Evolutionary conservation across 352 stramenopile species (phyloP), one percentile per base, ranked within the genome.

Genomic region (Globisporangium megalacanthum): DNA sequence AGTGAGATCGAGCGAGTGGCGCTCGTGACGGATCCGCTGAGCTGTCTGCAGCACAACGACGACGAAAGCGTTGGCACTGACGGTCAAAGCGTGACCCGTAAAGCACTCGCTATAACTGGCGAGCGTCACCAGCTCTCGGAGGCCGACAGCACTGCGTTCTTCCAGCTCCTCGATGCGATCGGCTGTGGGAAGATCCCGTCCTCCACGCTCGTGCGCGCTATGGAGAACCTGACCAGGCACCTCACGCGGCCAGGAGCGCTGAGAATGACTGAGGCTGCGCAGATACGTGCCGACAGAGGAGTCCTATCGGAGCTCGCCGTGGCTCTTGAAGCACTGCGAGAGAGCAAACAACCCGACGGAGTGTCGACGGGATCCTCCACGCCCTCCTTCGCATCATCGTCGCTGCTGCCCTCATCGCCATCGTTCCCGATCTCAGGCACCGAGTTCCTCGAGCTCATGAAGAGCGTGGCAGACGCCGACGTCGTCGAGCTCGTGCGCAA

Each of bases 181-280:
- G 69, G 67, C 0, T 86, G 73, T 5, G 77, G 75, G 20, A 83
- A 80, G 63, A 64, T 89, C 20, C 74, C 68, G n/a, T 70, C 66
- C 10, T 33, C 64, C 17, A 61, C 68, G 0, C 56, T 86, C 37
- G 25, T 60, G n/a, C 57, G 57, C 8, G 73, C 62, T 0, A 64
- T 89, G 54, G 73, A 75, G 2, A 35, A 58, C 9, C 62, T 88
- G 29, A 85, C 77, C 15, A 58, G 65, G 25, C 77, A 89, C 49
- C 58, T 89, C 41, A 45, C 6, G 14, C 35, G 52, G 10, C 37
- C 61, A 44, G 22, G 42, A 25, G 15, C 49, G 3, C 2, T n/a
- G 35, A 9, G 9, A 3, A 20, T 1, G 11, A 1, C 22, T 17
- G 35, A 3, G 22, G 8, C 42, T 25, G 9, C 14, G 41, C 41